These are phyloP conservation scores for Ceratorhiza oryzae-sativae DNA, from an alignment of 1,284 basidiomycete genomes.

Conservation along the genomic window DNA sequence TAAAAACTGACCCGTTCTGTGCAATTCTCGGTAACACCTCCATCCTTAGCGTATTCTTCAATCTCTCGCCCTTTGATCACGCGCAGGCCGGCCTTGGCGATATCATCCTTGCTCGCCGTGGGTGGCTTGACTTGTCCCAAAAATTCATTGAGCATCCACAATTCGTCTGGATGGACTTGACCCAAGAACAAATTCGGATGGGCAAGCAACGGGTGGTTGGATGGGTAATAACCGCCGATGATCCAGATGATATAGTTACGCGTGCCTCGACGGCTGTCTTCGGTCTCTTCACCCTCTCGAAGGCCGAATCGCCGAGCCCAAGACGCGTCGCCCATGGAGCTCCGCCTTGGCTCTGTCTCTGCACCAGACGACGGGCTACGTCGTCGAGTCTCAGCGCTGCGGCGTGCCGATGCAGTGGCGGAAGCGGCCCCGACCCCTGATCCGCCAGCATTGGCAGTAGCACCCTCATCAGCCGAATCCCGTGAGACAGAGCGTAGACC, in stretches of 20 bases:
- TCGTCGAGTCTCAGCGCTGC: neutral
- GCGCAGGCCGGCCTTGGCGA: slow-evolving; percentile 74
- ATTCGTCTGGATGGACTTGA: slow-evolving; percentile 73
- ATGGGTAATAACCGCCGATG: slow-evolving; percentile 78
- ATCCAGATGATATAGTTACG: slow-evolving; percentile 45
- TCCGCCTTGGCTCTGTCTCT: neutral
- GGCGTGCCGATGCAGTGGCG: neutral
- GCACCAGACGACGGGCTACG: neutral
- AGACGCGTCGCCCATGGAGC: slow-evolving; percentile 14
- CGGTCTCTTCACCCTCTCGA: neutral
- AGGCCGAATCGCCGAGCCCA: slow-evolving; percentile 6
- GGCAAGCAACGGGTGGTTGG: slow-evolving; percentile 82
- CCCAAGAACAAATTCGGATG: slow-evolving; percentile 69
- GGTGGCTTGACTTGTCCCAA: slow-evolving; percentile 77
- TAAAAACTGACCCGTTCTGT: slow-evolving; percentile 70
- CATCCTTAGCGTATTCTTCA: slow-evolving; percentile 61
- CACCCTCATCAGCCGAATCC: slow-evolving; percentile 10
- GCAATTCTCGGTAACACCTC: slow-evolving; percentile 75
- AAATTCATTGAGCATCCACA: slow-evolving; percentile 76
- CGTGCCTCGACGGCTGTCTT: slow-evolving; percentile 25
- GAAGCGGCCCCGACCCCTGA: neutral
- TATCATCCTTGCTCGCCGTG: slow-evolving; percentile 74
- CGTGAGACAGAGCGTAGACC: slow-evolving; percentile 28
- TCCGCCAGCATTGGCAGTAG: neutral
- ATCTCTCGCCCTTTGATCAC: slow-evolving; percentile 63